These are phyloP conservation scores for Tetraselmis striata DNA, from an alignment of 139 green algal genomes.

Conservation along the genomic window DNA sequence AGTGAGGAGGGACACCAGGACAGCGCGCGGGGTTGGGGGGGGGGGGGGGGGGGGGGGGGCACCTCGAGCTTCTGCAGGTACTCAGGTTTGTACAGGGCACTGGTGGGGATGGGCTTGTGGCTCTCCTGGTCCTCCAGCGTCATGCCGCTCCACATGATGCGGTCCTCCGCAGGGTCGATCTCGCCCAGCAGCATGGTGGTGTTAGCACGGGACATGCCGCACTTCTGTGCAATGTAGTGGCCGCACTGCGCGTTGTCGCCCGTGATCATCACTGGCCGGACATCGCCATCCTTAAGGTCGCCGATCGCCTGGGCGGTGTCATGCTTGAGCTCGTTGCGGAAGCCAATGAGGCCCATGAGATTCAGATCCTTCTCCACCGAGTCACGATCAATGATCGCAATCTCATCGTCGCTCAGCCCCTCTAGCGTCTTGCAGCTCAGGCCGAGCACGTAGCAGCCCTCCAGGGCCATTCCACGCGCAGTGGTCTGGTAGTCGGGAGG, in stretches of 20 bases:
- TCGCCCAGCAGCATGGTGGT: slow-evolving; percentile 13
- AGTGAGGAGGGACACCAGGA: no score
- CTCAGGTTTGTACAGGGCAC: neutral
- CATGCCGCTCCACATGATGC: neutral
- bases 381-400: neutral
- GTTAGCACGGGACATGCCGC: slow-evolving; percentile 1
- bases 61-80: neutral
- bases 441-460: slow-evolving; percentile 17
- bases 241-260: slow-evolving; percentile 15
- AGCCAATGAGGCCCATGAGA: slow-evolving; percentile 12
- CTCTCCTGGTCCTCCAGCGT: neutral
- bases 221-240: slow-evolving; percentile 8
- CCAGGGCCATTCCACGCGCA: neutral
- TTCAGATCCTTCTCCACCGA: slow-evolving; percentile 9
- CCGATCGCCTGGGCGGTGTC: slow-evolving; percentile 8
- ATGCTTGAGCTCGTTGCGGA: slow-evolving; percentile 15
- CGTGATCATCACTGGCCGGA: slow-evolving; percentile 19
- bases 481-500: neutral
- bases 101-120: neutral
- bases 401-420: neutral
- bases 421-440: slow-evolving; percentile 3
- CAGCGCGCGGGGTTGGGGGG: no score
- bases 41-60: no score
- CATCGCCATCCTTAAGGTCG: slow-evolving; percentile 1
- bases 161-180: neutral